Evolutionary conservation across 1,284 basidiomycete species (phyloP).

Genomic region (Pseudozyma pruni): DNA sequence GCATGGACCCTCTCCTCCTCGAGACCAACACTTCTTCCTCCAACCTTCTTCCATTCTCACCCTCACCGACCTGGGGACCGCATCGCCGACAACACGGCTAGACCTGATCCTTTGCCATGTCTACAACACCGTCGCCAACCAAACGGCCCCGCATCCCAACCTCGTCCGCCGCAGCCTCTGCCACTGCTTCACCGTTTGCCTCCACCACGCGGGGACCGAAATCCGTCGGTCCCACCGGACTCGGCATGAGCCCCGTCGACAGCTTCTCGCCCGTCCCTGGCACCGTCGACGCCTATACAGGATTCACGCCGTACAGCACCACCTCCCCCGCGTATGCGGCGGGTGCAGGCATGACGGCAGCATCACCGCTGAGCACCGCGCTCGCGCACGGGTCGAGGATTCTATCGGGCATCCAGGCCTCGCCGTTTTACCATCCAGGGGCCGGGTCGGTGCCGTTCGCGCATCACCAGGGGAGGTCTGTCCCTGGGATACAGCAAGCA

Average conservation of each 20-base stretch:
- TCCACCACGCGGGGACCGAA: slow-evolving; percentile 7
- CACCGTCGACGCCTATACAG: slow-evolving; percentile 3
- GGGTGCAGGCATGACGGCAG: slow-evolving; percentile 8
- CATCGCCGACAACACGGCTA: no score
- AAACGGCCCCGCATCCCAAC: slow-evolving; percentile 31
- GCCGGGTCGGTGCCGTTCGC: no score
- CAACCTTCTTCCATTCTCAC: no score
- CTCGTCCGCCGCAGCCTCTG: slow-evolving; percentile 12
- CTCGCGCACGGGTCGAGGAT: slow-evolving; percentile 26
- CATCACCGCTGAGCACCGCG: slow-evolving; percentile 27
- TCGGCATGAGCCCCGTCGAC: slow-evolving; percentile 33
- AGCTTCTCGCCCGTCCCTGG: slow-evolving; percentile 21
- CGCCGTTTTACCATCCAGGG: slow-evolving; percentile 9
- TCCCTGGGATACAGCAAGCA: not conserved
- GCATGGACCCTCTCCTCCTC: slow-evolving; percentile 19
- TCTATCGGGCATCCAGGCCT: slow-evolving; percentile 28
- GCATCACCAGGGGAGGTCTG: no score
- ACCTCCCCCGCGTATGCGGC: slow-evolving; percentile 36
- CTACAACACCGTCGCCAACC: slow-evolving; percentile 36
- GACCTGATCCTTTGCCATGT: slow-evolving; percentile 16
- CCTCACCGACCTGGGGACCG: no score
- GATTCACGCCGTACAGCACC: slow-evolving; percentile 29
- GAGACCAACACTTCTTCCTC: not conserved
- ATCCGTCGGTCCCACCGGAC: slow-evolving; percentile 21
- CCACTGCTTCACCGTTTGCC: slow-evolving; percentile 30